Percentiles rank a stretch among this genome's conserved stretches.
Evolutionary conservation across 805 yeast species (phyloP).

Genomic region (Saccharomycopsis fodiens): DNA sequence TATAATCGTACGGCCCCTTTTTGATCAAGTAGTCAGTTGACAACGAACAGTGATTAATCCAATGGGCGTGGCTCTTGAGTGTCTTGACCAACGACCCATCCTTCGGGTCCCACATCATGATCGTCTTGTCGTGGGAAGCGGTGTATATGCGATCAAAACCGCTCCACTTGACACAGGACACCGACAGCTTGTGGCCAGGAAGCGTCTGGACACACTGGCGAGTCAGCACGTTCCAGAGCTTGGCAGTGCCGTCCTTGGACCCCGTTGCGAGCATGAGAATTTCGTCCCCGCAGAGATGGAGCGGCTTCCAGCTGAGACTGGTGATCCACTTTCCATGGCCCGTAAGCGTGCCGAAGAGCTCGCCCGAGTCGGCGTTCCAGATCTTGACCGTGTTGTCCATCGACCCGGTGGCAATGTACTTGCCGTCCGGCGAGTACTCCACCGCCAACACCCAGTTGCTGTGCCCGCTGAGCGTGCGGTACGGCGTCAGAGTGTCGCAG

Average conservation of each 20-base stretch:
- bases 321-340: slow-evolving; percentile 93
- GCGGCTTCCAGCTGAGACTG: slow-evolving; percentile 88
- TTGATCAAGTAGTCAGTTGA: slow-evolving; percentile 86
- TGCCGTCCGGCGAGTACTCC: slow-evolving; percentile 88
- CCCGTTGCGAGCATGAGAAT: slow-evolving; percentile 62
- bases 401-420: slow-evolving; percentile 87
- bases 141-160: slow-evolving; percentile 80
- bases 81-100: slow-evolving; percentile 74
- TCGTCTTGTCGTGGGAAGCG: slow-evolving; percentile 91
- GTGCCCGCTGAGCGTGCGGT: slow-evolving; percentile 75
- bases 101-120: slow-evolving; percentile 81
- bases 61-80: slow-evolving; percentile 86
- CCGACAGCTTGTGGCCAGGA: slow-evolving; percentile 83
- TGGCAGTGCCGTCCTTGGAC: slow-evolving; percentile 85
- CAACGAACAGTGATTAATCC: slow-evolving; percentile 92
- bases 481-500: slow-evolving; percentile 88
- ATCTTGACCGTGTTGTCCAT: slow-evolving; percentile 86
- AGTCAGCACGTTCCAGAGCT: slow-evolving; percentile 79
- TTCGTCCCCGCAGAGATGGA: slow-evolving; percentile 67
- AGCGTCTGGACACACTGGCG: slow-evolving; percentile 62
- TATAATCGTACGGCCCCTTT: slow-evolving; percentile 52
- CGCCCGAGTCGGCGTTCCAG: slow-evolving; percentile 77
- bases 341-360: slow-evolving; percentile 21
- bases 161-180: slow-evolving; percentile 96
- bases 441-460: slow-evolving; percentile 91